phyloP scores from a whole-genome alignment of 2,329 filamentous ascomycete species.

The Acrodontium crateriforme region DNA sequence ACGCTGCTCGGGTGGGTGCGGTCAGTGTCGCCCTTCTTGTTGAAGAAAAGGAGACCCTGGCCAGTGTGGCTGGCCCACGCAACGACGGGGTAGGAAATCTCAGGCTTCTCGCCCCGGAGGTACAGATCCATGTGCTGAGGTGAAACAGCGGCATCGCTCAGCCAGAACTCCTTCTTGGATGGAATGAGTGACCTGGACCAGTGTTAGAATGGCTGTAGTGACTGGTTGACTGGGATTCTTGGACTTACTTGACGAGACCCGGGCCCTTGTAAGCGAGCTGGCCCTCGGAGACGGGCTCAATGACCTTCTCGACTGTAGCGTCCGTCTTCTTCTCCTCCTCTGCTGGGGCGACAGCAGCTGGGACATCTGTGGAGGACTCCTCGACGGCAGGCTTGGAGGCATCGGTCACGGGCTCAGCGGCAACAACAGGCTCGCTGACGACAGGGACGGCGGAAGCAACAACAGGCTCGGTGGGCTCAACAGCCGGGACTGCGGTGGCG shows the following conservation, averaged over 20 bases:
- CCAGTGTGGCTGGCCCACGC: conserved; percentile 90
- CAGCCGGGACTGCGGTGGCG: not conserved
- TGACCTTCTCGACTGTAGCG: conserved; percentile 35
- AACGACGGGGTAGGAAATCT: conserved; percentile 61
- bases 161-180: conserved; percentile 77
- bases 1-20: conserved; percentile 70
- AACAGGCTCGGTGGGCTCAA: conserved; percentile 2
- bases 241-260: conserved; percentile 72
- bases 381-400: conserved; percentile 1
- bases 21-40: conserved; percentile 61
- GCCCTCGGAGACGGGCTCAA: conserved; percentile 66
- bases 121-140: conserved; percentile 61
- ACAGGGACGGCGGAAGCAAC: conserved; percentile 1
- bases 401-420: conserved; percentile 1
- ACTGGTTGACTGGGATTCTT: not conserved
- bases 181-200: conserved; percentile 66
- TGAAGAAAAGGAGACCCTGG: conserved; percentile 86
- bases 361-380: conserved; percentile 1
- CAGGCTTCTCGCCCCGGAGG: conserved; percentile 77
- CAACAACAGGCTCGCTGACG: not conserved
- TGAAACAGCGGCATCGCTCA: conserved; percentile 53
- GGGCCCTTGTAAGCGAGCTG: conserved; percentile 80
- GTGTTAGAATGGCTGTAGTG: conserved; percentile 4
- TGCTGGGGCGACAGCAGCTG: conserved; percentile 22
- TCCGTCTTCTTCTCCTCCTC: conserved; percentile 30